These are phyloP conservation scores for Pleurotus giganteus DNA, from an alignment of 768 basidiomycete genomes.

Conservation along the genomic window DNA sequence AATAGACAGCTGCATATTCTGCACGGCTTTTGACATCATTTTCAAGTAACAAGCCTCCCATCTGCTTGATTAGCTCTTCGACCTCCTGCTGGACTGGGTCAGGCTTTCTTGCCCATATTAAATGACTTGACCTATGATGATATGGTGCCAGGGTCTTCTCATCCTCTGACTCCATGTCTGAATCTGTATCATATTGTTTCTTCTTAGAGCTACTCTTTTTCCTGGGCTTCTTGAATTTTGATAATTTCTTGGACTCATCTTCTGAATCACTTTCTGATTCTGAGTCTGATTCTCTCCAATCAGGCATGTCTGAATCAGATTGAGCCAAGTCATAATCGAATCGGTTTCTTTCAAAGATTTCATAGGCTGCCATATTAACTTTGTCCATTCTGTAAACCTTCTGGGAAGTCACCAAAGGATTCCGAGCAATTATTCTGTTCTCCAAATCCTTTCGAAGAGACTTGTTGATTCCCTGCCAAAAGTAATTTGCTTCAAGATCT, in stretches of 20 bases:
- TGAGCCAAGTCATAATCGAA: constrained; percentile 10
- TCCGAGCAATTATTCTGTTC: background rate
- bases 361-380: background rate
- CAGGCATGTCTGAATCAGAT: constrained; percentile 11
- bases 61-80: constrained; percentile 7
- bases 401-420: background rate
- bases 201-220: background rate
- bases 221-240: background rate
- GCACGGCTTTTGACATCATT: too few species aligned
- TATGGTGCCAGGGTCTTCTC: too few species aligned
- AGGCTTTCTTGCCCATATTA: too few species aligned
- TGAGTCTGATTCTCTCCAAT: background rate
- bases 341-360: constrained; percentile 8
- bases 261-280: background rate
- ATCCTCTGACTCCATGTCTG: constrained; percentile 6
- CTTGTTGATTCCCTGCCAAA: constrained; percentile 13
- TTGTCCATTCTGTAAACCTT: background rate
- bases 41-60: constrained; percentile 4
- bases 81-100: constrained; percentile 7
- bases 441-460: background rate
- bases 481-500: constrained; percentile 8
- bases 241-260: background rate
- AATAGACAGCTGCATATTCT: constrained; percentile 4
- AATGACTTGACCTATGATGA: too few species aligned
- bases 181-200: background rate